These are phyloP conservation scores for Sclerotinia subarctica DNA, from an alignment of 2,329 filamentous ascomycete genomes.

Conservation along the genomic window DNA sequence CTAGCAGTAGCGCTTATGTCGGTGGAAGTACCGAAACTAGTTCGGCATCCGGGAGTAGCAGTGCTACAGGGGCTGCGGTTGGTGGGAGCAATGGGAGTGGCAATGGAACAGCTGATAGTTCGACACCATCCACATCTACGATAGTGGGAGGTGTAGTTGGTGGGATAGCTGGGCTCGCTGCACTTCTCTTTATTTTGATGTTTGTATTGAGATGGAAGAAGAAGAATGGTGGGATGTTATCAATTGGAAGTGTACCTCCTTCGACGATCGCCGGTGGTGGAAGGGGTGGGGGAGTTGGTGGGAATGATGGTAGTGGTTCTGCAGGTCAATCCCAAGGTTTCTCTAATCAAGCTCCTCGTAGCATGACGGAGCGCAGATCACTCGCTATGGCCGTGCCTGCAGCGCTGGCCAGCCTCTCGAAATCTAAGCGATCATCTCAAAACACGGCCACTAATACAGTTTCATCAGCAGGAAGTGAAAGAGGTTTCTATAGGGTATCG, in stretches of 20 bases:
- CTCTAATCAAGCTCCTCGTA: constrained; percentile 27
- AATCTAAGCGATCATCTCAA: constrained; percentile 35
- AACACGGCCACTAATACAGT: constrained; percentile 36
- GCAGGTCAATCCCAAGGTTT: constrained; percentile 30
- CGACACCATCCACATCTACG: constrained; percentile 31
- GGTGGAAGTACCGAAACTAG: constrained; percentile 22
- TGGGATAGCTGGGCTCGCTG: constrained; percentile 53
- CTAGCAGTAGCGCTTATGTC: constrained; percentile 19
- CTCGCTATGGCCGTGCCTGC: constrained; percentile 48
- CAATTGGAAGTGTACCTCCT: constrained; percentile 41
- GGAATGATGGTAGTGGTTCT: constrained; percentile 34
- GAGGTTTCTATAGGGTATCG: constrained; percentile 62
- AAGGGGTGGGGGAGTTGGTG: constrained; percentile 40
- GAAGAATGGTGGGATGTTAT: constrained; percentile 42
- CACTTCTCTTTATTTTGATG: constrained; percentile 54
- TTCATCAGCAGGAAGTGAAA: constrained; percentile 46
- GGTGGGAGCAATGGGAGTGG: constrained; percentile 25
- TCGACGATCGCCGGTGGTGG: constrained; percentile 38
- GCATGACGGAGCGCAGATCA: constrained; percentile 49
- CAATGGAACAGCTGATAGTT: constrained; percentile 20
- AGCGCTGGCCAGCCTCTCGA: constrained; percentile 47
- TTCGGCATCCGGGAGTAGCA: constrained; percentile 6
- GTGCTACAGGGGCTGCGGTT: constrained; percentile 27
- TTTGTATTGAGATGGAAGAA: constrained; percentile 55
- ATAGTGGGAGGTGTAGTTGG: constrained; percentile 38